These are phyloP conservation scores for Karstenula rhodostoma DNA, from an alignment of 2,329 filamentous ascomycete species.

Conservation along the genomic window DNA sequence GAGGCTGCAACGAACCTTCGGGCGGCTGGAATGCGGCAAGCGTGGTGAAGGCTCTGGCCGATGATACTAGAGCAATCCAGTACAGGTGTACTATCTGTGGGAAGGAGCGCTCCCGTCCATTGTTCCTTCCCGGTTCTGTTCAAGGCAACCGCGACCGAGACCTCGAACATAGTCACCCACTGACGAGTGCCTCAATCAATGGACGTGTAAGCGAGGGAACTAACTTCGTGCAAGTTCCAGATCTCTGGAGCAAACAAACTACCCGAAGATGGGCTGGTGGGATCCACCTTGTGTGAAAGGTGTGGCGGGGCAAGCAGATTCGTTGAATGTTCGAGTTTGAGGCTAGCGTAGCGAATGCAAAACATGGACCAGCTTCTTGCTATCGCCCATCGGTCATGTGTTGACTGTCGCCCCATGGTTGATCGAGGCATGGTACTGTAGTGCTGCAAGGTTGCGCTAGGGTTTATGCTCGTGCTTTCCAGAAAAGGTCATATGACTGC, in stretches of 20 bases:
- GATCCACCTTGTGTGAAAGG: constrained; percentile 20
- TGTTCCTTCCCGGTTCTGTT: neutral
- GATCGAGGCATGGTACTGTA: constrained; percentile 25
- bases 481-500: constrained; percentile 42
- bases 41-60: neutral
- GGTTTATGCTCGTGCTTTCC: constrained; percentile 29
- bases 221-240: neutral
- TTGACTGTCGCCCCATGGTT: constrained; percentile 10
- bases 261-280: constrained; percentile 6
- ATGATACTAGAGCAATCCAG: neutral
- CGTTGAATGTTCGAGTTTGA: constrained; percentile 26
- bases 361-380: constrained; percentile 4
- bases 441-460: constrained; percentile 24
- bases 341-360: constrained; percentile 37
- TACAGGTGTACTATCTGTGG: neutral
- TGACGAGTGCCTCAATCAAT: neutral
- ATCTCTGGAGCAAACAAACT: constrained; percentile 5
- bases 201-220: neutral
- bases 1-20: neutral
- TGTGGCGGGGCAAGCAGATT: constrained; percentile 35
- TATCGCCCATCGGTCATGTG: constrained; percentile 37
- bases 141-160: neutral
- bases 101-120: neutral
- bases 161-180: neutral
- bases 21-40: neutral